Base-by-base conservation (phyloP, 2,329 filamentous ascomycete genomes). In the Exophiala bonariae region DNA sequence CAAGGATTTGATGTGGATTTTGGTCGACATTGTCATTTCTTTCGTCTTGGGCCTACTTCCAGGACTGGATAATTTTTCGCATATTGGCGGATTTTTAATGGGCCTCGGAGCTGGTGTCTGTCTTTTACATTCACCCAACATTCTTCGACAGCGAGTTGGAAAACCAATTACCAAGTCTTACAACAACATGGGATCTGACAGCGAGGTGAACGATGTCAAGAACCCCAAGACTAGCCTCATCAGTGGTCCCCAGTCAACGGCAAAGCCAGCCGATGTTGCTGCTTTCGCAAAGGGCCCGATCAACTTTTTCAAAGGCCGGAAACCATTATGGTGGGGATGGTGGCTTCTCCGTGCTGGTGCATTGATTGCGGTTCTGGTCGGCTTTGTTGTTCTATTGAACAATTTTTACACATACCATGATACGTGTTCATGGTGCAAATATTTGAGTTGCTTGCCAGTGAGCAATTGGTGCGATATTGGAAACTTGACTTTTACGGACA, bases 291-390 rank as follows among this genome's bases (percentile, higher is more conserved):
- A 73, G 53, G 63, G 73, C 44, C 77, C 78, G 0, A 55, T 80
- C 0, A 83, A 82, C 4, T 96, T 96, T 70, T 97, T 97, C 73
- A 92, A 91, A 66, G 89, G 89, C 16, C 81, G 93, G 14, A 96
- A 95, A 66, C 86, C 87, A 17, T 76, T 96, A 6, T 99, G 93
- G 93, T 99, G 93, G 93, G 86, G 75, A 4, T 99, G 93, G 93
- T 97, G 92, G 92, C 69, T 96, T 17, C 78, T 97, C 20, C 81
- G 93, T 14, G 87, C 80, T 1, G 89, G 79, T 0, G 85, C 86
- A 18, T 72, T 99, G 41, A 79, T 96, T 6, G 79, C 83, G n/a
- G 86, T 91, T 26, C 75, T 96, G 28, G 79, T 95, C 32, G 85
- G 86, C 1, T 96, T 97, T 65, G 87, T 96, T 52, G 72, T 96